phyloP scores from a whole-genome alignment of 2,329 filamentous ascomycete genomes.

The Penicillium sp. region DNA sequence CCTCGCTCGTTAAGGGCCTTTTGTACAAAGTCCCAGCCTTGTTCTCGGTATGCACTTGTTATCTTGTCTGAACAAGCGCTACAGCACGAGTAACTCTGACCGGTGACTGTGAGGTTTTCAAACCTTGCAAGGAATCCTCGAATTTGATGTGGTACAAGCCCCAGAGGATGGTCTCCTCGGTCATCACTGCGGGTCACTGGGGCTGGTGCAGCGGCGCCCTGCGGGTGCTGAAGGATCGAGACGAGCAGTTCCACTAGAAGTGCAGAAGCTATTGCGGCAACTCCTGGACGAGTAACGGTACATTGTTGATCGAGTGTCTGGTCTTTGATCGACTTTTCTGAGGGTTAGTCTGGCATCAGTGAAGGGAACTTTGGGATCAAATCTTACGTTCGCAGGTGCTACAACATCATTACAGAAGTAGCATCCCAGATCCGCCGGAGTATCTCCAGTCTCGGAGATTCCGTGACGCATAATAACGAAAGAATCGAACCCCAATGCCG shows the following conservation, averaged over 20 bases:
- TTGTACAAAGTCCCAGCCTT: slow-evolving; percentile 67
- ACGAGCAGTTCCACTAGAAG: slow-evolving; percentile 88
- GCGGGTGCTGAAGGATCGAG: slow-evolving; percentile 84
- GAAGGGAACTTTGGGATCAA: slow-evolving; percentile 3
- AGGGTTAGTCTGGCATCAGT: slow-evolving; percentile 27
- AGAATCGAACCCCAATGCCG: slow-evolving; percentile 93
- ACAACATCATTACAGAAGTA: slow-evolving; percentile 99
- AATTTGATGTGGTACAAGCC: slow-evolving; percentile 67
- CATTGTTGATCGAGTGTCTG: slow-evolving; percentile 97
- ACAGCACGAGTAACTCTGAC: slow-evolving; percentile 65
- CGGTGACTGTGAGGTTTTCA: slow-evolving; percentile 62
- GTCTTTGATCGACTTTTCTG: slow-evolving; percentile 82
- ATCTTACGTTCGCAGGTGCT: slow-evolving; percentile 84
- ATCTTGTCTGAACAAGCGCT: slow-evolving; percentile 67
- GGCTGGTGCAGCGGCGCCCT: slow-evolving; percentile 51
- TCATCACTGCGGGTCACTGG: slow-evolving; percentile 42
- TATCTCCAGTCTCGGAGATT: slow-evolving; percentile 62
- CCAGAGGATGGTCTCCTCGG: slow-evolving; percentile 52
- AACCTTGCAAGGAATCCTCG: slow-evolving; percentile 68
- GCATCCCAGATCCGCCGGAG: slow-evolving; percentile 78
- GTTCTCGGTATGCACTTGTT: slow-evolving; percentile 57
- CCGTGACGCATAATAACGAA: slow-evolving; percentile 98
- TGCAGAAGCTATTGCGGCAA: slow-evolving; percentile 90
- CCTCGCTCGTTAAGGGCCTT: slow-evolving; percentile 65
- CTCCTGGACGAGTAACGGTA: slow-evolving; percentile 91